phyloP scores from a whole-genome alignment of 176 grass and related monocot genomes.

The Avena insularis region DNA sequence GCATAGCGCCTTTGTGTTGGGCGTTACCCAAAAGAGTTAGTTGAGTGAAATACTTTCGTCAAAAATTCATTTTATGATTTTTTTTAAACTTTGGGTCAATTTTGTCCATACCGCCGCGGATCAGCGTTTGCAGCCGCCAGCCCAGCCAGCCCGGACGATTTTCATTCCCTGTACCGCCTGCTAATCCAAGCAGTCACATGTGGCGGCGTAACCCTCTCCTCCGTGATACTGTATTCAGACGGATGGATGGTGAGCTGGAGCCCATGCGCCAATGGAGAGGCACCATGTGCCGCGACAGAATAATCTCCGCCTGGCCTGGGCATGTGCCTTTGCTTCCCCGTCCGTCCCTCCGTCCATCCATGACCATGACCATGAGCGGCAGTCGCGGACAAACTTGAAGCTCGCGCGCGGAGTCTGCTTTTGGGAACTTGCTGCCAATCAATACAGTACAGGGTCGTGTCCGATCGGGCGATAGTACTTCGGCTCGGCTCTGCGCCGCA shows the following conservation, averaged over 20 bases:
- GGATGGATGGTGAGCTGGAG: slow-evolving; percentile 54
- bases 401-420: not conserved
- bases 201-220: not conserved
- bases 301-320: slow-evolving; percentile 46
- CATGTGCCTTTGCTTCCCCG: slow-evolving; percentile 45
- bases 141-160: not conserved
- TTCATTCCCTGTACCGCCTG: not conserved
- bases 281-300: slow-evolving; percentile 47
- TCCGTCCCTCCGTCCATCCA: not conserved
- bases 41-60: too few relatives aligned
- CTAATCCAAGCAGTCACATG: slow-evolving; percentile 36
- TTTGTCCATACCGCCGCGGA: not conserved
- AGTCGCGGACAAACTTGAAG: slow-evolving; percentile 43
- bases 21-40: too few relatives aligned
- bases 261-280: slow-evolving; percentile 20
- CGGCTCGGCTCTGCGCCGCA: not conserved
- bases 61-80: too few relatives aligned
- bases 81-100: too few relatives aligned
- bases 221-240: slow-evolving; percentile 17
- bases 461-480: not conserved
- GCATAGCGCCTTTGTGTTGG: too few relatives aligned
- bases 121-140: not conserved
- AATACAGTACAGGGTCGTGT: not conserved
- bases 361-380: not conserved
- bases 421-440: not conserved